phyloP scores from a whole-genome alignment of 768 basidiomycete species.

The Rhodotorula kratochvilovae region DNA sequence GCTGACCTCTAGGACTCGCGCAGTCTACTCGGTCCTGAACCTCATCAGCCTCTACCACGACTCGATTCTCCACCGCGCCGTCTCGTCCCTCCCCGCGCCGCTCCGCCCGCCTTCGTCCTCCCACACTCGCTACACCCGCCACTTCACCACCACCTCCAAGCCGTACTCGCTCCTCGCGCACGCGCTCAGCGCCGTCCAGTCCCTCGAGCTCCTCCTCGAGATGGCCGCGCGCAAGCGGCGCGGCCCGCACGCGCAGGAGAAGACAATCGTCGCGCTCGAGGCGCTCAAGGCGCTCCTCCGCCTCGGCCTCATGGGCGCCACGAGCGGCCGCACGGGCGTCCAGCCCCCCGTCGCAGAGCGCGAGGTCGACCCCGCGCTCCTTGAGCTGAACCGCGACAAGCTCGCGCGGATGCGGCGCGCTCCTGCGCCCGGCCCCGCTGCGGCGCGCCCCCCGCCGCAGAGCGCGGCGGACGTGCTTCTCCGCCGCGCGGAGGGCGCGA shows the following conservation, averaged over 20 bases:
- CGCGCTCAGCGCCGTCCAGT: conserved; percentile 68
- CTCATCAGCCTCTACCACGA: conserved; percentile 91
- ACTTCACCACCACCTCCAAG: conserved; percentile 67
- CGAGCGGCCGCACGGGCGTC: conserved; percentile 58
- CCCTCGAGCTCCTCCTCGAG: conserved; percentile 78
- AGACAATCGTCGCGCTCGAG: conserved; percentile 71
- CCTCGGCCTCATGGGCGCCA: conserved; percentile 66
- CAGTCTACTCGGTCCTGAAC: conserved; percentile 84
- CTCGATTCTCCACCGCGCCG: conserved; percentile 77
- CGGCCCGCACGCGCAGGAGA: conserved; percentile 65
- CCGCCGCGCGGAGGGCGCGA: background rate
- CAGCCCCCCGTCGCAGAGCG: conserved; percentile 42
- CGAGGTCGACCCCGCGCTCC: conserved; percentile 39
- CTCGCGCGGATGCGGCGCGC: conserved; percentile 5
- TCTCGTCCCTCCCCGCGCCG: conserved; percentile 48
- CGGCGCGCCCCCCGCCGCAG: conserved; percentile 2
- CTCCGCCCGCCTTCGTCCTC: conserved; percentile 46
- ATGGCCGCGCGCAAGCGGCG: conserved; percentile 69
- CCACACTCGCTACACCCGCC: conserved; percentile 84
- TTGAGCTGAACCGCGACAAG: conserved; percentile 32
- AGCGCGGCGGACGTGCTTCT: conserved; percentile 21
- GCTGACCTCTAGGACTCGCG: background rate
- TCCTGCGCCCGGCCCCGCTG: background rate
- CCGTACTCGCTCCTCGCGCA: conserved; percentile 71
- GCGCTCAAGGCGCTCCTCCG: conserved; percentile 77